Percentiles rank a stretch among this genome's conserved stretches.
phyloP scores from a whole-genome alignment of 163 green algal genomes.

The Coccomyxa subellipsoidea region DNA sequence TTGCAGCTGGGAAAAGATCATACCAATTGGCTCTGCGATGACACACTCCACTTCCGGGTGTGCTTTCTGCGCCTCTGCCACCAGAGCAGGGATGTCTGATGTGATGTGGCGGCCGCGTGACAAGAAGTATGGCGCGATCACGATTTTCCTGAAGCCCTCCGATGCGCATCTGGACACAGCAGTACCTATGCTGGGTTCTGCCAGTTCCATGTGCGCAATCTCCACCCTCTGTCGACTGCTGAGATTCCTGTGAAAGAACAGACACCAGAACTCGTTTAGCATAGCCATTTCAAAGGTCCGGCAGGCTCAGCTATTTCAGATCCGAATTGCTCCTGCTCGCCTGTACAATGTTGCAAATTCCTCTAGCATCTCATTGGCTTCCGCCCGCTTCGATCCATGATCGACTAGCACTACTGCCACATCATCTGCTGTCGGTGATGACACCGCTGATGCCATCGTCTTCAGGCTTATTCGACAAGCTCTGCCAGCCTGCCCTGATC shows the following conservation, averaged over 20 bases:
- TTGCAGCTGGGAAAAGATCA: slow-evolving; percentile 31
- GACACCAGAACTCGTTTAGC: background rate
- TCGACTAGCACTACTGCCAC: slow-evolving; percentile 83
- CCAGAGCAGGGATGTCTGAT: slow-evolving; percentile 82
- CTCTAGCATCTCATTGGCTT: slow-evolving; percentile 74
- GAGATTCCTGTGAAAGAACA: background rate
- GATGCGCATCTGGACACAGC: slow-evolving; percentile 42
- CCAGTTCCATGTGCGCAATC: slow-evolving; percentile 69
- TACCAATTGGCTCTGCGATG: slow-evolving; percentile 79
- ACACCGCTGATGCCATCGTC: background rate
- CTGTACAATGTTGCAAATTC: slow-evolving; percentile 51
- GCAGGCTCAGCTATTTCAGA: no score
- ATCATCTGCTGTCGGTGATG: background rate
- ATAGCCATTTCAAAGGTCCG: no score
- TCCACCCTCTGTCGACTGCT: slow-evolving; percentile 41
- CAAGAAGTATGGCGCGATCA: slow-evolving; percentile 87
- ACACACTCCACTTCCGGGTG: slow-evolving; percentile 55
- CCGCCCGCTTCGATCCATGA: slow-evolving; percentile 68
- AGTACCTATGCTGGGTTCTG: slow-evolving; percentile 50
- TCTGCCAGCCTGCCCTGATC: background rate
- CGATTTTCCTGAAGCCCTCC: slow-evolving; percentile 44
- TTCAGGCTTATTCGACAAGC: background rate
- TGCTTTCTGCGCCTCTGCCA: slow-evolving; percentile 51
- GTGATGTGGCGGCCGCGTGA: slow-evolving; percentile 70
- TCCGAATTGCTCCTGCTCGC: slow-evolving; percentile 25